These are phyloP conservation scores for Fusarium dlaminii DNA, from an alignment of 2,329 filamentous ascomycete genomes.

Conservation along the genomic window DNA sequence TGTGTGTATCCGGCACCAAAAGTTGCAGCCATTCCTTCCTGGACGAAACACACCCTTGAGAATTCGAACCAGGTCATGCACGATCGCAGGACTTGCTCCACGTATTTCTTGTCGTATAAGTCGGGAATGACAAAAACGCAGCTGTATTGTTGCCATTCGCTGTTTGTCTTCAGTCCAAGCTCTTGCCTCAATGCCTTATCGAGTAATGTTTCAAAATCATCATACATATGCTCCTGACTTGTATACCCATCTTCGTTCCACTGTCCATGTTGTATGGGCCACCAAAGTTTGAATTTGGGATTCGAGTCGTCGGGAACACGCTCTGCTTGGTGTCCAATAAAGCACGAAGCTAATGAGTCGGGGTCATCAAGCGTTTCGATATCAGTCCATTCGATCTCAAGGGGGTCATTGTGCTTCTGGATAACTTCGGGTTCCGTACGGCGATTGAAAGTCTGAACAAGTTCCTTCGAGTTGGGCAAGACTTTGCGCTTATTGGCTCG, in stretches of 20 bases:
- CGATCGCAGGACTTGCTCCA: slow-evolving; percentile 84
- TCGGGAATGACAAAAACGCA: slow-evolving; percentile 98
- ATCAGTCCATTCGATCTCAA: slow-evolving; percentile 96
- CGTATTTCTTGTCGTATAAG: slow-evolving; percentile 93
- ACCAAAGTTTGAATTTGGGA: slow-evolving; percentile 90
- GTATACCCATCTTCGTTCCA: slow-evolving; percentile 91
- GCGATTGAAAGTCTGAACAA: slow-evolving; percentile 94
- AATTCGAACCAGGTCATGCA: slow-evolving; percentile 92
- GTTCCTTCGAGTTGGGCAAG: slow-evolving; percentile 94
- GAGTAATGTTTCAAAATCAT: slow-evolving; percentile 87
- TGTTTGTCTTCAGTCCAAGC: slow-evolving; percentile 78
- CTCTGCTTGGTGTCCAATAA: slow-evolving; percentile 83
- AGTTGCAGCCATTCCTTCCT: slow-evolving; percentile 93
- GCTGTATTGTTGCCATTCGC: slow-evolving; percentile 88
- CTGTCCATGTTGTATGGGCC: slow-evolving; percentile 87
- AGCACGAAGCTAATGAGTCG: slow-evolving; percentile 68
- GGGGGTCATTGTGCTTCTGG: slow-evolving; percentile 91
- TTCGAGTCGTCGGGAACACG: slow-evolving; percentile 89
- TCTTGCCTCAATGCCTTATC: slow-evolving; percentile 89
- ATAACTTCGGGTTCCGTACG: slow-evolving; percentile 86
- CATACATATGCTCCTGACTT: slow-evolving; percentile 80
- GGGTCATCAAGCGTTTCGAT: slow-evolving; percentile 73
- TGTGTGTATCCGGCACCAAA: slow-evolving; percentile 96
- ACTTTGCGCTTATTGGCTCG: slow-evolving; percentile 93
- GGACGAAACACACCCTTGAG: slow-evolving; percentile 88